Evolutionary conservation across 495 filamentous ascomycete species (phyloP).

Genomic region (Xylaria nigripes): DNA sequence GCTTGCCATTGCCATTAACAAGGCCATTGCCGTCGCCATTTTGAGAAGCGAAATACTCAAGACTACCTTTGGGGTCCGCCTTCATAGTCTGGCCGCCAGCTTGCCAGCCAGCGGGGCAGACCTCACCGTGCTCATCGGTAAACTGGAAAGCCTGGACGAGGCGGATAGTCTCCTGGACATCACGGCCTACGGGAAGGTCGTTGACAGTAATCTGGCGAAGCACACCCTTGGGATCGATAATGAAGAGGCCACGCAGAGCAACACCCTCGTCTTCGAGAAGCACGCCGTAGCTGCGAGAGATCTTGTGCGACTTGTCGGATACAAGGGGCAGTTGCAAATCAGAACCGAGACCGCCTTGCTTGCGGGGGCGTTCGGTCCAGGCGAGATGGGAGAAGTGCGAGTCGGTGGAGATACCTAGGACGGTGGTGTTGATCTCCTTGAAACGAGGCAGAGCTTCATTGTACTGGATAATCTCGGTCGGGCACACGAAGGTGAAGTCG

Average conservation of each 20-base stretch:
- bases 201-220: slow-evolving; percentile 53
- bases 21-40: slow-evolving; percentile 12
- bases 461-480: slow-evolving; percentile 43
- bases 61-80: slow-evolving; percentile 40
- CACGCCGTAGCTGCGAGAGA: slow-evolving; percentile 49
- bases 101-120: slow-evolving; percentile 51
- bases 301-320: slow-evolving; percentile 48
- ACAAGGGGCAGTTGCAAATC: slow-evolving; percentile 46
- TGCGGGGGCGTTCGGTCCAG: slow-evolving; percentile 43
- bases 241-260: slow-evolving; percentile 50
- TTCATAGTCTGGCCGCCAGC: slow-evolving; percentile 46
- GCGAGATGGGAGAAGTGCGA: slow-evolving; percentile 46
- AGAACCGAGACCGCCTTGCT: slow-evolving; percentile 46
- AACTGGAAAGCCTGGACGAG: slow-evolving; percentile 53
- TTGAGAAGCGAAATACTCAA: slow-evolving; percentile 36
- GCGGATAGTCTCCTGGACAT: slow-evolving; percentile 50
- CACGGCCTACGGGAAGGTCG: slow-evolving; percentile 50
- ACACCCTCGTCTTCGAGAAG: slow-evolving; percentile 50
- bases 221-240: slow-evolving; percentile 50
- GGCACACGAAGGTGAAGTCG: slow-evolving; percentile 44
- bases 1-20: slow-evolving; percentile 9
- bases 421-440: slow-evolving; percentile 22
- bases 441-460: slow-evolving; percentile 30
- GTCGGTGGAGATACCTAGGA: slow-evolving; percentile 31
- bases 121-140: slow-evolving; percentile 53